Percentiles rank a stretch among this genome's conserved stretches.
phyloP scores from a whole-genome alignment of 2,329 filamentous ascomycete genomes.

The Davidsoniella virescens region DNA sequence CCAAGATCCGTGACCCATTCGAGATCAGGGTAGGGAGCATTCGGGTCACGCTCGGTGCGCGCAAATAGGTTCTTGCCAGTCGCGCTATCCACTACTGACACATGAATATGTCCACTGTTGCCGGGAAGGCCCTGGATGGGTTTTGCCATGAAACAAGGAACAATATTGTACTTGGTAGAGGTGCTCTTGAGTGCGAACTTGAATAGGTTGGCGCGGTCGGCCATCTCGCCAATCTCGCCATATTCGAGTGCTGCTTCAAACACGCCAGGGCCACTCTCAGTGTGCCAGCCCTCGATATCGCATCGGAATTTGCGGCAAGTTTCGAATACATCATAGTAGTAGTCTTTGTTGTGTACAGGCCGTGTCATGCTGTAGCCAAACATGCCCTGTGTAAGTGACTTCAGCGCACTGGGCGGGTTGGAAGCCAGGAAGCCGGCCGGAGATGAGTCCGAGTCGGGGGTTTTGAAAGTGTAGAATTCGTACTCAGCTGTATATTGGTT shows the following conservation, averaged over 20 bases:
- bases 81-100: slow-evolving; percentile 67
- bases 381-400: slow-evolving; percentile 80
- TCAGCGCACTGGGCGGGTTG: slow-evolving; percentile 58
- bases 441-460: slow-evolving; percentile 44
- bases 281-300: slow-evolving; percentile 87
- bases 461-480: slow-evolving; percentile 84
- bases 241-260: slow-evolving; percentile 93
- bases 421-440: slow-evolving; percentile 58
- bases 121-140: slow-evolving; percentile 79
- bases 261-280: slow-evolving; percentile 82
- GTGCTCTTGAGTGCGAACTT: slow-evolving; percentile 83
- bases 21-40: slow-evolving; percentile 59
- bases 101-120: slow-evolving; percentile 90
- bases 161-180: slow-evolving; percentile 75
- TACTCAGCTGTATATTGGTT: slow-evolving; percentile 52
- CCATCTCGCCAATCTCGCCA: slow-evolving; percentile 74
- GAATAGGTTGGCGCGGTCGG: slow-evolving; percentile 81
- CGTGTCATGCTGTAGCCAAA: slow-evolving; percentile 85
- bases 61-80: slow-evolving; percentile 69
- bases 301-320: slow-evolving; percentile 63
- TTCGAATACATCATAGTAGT: slow-evolving; percentile 78
- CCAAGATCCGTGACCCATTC: slow-evolving; percentile 72
- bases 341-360: slow-evolving; percentile 78
- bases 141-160: slow-evolving; percentile 98
- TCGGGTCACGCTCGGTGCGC: slow-evolving; percentile 53